phyloP scores from a whole-genome alignment of 495 filamentous ascomycete species.

The Cryomyces minteri region DNA sequence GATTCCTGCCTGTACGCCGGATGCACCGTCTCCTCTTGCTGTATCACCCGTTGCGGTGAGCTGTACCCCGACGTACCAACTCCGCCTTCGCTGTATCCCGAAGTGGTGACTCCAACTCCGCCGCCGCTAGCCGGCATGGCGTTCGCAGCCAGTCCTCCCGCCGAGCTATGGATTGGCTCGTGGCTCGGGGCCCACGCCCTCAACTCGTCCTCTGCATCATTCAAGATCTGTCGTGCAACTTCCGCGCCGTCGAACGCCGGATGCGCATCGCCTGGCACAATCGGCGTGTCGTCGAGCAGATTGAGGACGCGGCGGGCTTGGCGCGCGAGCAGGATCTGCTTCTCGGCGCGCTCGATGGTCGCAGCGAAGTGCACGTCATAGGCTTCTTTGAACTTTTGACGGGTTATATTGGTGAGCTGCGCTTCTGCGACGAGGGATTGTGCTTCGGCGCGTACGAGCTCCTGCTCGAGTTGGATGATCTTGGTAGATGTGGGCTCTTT shows the following conservation, averaged over 20 bases:
- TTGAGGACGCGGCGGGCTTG: slow-evolving; percentile 74
- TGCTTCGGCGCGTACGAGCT: slow-evolving; percentile 86
- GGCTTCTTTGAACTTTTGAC: slow-evolving; percentile 85
- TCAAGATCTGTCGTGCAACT: slow-evolving; percentile 65
- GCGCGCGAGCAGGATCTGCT: slow-evolving; percentile 80
- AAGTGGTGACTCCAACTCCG: too few species aligned
- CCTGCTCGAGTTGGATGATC: slow-evolving; percentile 75
- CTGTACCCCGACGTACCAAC: too few species aligned
- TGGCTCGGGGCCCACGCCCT: slow-evolving; percentile 47
- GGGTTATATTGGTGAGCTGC: slow-evolving; percentile 85
- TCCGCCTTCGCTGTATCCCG: too few species aligned
- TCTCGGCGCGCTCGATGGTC: slow-evolving; percentile 86
- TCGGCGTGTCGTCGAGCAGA: slow-evolving; percentile 77
- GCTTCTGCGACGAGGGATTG: slow-evolving; percentile 93
- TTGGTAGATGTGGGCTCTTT: slow-evolving; percentile 69
- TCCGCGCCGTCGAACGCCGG: slow-evolving; percentile 41
- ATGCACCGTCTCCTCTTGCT: too few species aligned
- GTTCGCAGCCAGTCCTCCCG: slow-evolving; percentile 13
- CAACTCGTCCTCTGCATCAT: slow-evolving; percentile 81
- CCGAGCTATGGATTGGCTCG: slow-evolving; percentile 30
- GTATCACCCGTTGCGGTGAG: too few species aligned
- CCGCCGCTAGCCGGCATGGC: too few species aligned
- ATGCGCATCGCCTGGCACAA: slow-evolving; percentile 69
- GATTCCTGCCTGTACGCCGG: too few species aligned
- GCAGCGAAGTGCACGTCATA: slow-evolving; percentile 74